These are phyloP conservation scores for Ogataea salicorniae DNA, from an alignment of 805 yeast genomes.

Conservation along the genomic window DNA sequence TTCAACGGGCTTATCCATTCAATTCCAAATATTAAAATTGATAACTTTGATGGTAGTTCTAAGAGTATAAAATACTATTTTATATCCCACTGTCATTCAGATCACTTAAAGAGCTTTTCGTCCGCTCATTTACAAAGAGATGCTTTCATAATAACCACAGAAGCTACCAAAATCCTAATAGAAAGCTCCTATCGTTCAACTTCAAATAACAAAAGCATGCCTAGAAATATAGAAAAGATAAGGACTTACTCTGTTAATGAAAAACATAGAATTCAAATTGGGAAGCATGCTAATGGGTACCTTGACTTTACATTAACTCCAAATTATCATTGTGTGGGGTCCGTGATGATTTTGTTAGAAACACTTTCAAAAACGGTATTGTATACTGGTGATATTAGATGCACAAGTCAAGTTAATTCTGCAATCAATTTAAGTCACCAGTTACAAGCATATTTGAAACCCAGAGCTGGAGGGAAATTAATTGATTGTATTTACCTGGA, in stretches of 20 bases:
- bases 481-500: no score
- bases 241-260: not conserved
- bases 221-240: not conserved
- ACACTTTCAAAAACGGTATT: constrained; percentile 1
- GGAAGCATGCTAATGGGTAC: no score
- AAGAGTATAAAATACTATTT: constrained; percentile 8
- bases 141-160: constrained; percentile 1
- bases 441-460: not conserved
- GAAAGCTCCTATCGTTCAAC: not conserved
- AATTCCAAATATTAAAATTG: constrained; percentile 11
- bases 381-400: constrained; percentile 19
- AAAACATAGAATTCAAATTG: not conserved
- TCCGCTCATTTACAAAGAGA: not conserved
- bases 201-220: no score
- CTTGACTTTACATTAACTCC: constrained; percentile 13
- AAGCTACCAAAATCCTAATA: constrained; percentile 3
- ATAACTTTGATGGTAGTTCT: constrained; percentile 6
- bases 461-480: not conserved
- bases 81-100: constrained; percentile 19
- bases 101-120: constrained; percentile 9
- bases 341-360: constrained; percentile 13
- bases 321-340: constrained; percentile 18
- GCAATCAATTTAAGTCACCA: constrained; percentile 2
- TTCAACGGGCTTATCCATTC: constrained; percentile 11
- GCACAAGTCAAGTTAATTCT: constrained; percentile 4